phyloP scores from a whole-genome alignment of 2,329 filamentous ascomycete genomes.

The Aspergillus candidus region DNA sequence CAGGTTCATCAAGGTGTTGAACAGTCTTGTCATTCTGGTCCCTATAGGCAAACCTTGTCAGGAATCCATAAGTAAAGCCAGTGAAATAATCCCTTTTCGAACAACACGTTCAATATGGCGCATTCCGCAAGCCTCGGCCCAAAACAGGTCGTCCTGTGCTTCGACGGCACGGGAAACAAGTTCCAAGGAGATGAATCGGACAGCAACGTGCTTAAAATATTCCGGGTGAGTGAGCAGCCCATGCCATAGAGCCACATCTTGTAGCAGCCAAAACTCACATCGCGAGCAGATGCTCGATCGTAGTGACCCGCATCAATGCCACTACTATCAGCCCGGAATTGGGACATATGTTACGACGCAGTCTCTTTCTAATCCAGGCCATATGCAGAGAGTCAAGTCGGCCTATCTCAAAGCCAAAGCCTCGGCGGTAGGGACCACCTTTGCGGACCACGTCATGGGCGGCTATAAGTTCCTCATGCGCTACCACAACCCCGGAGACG shows the following conservation, averaged over 20 bases:
- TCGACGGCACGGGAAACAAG: conserved; percentile 39
- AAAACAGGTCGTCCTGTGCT: conserved; percentile 26
- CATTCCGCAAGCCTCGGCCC: no score
- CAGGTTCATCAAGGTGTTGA: no score
- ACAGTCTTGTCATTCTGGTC: no score
- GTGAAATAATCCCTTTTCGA: no score
- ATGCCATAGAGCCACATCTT: background rate
- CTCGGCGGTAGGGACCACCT: conserved; percentile 63
- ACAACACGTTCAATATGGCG: no score
- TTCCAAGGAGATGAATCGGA: conserved; percentile 37
- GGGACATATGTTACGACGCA: conserved; percentile 36
- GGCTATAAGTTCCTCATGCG: conserved; percentile 53
- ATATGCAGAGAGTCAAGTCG: conserved; percentile 47
- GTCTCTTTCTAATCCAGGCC: conserved; percentile 13
- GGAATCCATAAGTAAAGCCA: no score
- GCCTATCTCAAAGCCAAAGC: conserved; percentile 44
- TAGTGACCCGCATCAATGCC: conserved; percentile 29
- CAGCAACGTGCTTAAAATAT: conserved; percentile 40
- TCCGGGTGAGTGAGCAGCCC: conserved; percentile 6
- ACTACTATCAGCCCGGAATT: conserved; percentile 30
- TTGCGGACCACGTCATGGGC: conserved; percentile 48
- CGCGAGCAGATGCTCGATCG: conserved; percentile 30
- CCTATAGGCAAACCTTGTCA: no score
- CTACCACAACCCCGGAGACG: conserved; percentile 46
- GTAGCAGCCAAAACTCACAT: background rate